A percentile compares a stretch with the other conserved stretches of the same genome.
Conservation (phyloP, 2,329 filamentous ascomycete genomes). For the Aspergillus spinulosporus region DNA sequence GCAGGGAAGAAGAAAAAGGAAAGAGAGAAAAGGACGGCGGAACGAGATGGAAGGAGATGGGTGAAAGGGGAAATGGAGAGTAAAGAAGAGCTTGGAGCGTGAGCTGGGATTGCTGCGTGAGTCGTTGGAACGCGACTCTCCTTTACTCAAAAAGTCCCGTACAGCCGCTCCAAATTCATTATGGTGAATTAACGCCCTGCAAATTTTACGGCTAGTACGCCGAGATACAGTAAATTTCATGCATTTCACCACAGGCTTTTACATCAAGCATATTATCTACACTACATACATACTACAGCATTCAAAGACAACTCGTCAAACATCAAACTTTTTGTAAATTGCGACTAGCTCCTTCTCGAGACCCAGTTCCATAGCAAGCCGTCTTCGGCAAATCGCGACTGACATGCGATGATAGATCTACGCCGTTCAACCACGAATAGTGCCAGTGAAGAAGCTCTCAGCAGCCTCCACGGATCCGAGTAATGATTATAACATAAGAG, state of each 20-base stretch:
- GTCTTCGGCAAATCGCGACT: conserved; percentile 28
- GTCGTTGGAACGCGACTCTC: conserved; percentile 5
- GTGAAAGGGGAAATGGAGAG: conserved; percentile 4
- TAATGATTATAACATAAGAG: conserved; percentile 31
- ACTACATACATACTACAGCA: neutral
- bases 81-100: neutral
- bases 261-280: neutral
- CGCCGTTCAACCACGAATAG: conserved; percentile 32
- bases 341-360: conserved; percentile 33
- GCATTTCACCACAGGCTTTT: too few species aligned
- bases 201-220: neutral
- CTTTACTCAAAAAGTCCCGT: neutral
- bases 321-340: conserved; percentile 27
- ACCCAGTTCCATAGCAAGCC: conserved; percentile 26
- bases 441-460: conserved; percentile 24
- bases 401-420: conserved; percentile 28
- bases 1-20: neutral
- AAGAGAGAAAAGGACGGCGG: neutral
- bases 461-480: conserved; percentile 37
- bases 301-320: conserved; percentile 11
- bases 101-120: neutral
- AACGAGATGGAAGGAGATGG: conserved; percentile 14
- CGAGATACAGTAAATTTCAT: neutral
- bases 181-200: neutral
- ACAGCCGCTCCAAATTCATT: neutral